Percentiles rank a stretch among this genome's conserved stretches.
These are phyloP conservation scores for Ustilaginoidea virens DNA, from an alignment of 2,329 filamentous ascomycete species.

Conservation along the genomic window DNA sequence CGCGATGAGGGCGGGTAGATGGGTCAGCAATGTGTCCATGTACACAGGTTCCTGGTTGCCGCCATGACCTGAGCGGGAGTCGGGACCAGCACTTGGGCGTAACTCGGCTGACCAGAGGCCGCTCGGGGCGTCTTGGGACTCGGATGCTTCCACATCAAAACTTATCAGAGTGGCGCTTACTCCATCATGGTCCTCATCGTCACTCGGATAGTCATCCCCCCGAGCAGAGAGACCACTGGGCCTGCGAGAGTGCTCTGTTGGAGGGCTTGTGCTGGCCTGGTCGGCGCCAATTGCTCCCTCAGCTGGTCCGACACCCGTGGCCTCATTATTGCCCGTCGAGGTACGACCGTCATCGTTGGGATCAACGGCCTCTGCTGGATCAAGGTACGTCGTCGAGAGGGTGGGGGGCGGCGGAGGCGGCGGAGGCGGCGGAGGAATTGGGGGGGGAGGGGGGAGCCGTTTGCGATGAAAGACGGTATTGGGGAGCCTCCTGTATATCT, in stretches of 20 bases:
- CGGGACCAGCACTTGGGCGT: constrained; percentile 28
- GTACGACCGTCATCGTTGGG: not conserved
- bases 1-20: constrained; percentile 31
- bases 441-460: constrained; percentile 8
- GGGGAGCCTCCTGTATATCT: constrained; percentile 25
- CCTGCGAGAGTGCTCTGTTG: constrained; percentile 21
- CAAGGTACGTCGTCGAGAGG: constrained; percentile 1
- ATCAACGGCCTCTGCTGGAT: not conserved
- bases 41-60: constrained; percentile 20
- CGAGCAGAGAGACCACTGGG: constrained; percentile 31
- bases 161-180: constrained; percentile 42
- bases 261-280: constrained; percentile 12
- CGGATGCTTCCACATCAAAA: constrained; percentile 44
- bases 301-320: constrained; percentile 6
- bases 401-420: constrained; percentile 7
- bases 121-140: constrained; percentile 32
- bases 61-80: constrained; percentile 12
- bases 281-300: constrained; percentile 15
- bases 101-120: constrained; percentile 45
- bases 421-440: constrained; percentile 8
- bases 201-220: constrained; percentile 37
- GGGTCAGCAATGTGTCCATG: constrained; percentile 32
- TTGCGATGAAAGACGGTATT: constrained; percentile 18
- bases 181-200: constrained; percentile 40
- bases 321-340: not conserved